Conservation (phyloP, 148 eudicot species). For the Salicornia ramosissima region DNA sequence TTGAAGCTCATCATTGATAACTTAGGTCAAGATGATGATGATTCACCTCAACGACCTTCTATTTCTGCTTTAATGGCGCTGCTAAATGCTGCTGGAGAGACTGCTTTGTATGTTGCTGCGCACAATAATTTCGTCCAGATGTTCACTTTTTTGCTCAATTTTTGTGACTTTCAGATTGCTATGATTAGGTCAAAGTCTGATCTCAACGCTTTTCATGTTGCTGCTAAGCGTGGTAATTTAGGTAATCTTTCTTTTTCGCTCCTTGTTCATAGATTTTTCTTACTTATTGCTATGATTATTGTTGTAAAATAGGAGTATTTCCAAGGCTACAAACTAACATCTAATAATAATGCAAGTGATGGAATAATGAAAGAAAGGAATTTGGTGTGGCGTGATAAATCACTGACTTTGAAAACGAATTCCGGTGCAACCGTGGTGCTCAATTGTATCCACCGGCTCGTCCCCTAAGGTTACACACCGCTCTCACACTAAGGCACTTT, state of each 20-base stretch:
- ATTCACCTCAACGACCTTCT: conserved; percentile 35
- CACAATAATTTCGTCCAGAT: conserved; percentile 40
- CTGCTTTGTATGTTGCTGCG: conserved; percentile 67
- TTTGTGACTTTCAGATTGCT: conserved; percentile 45
- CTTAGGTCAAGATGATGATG: conserved; percentile 32
- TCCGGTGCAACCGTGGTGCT: too few species aligned
- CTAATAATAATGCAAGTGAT: too few species aligned
- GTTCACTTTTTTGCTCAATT: conserved; percentile 45
- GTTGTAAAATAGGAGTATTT: too few species aligned
- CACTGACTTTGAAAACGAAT: too few species aligned
- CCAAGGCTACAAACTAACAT: too few species aligned
- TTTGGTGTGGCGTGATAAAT: too few species aligned
- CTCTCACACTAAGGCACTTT: too few species aligned
- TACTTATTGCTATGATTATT: neutral
- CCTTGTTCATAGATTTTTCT: neutral
- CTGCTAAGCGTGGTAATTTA: conserved; percentile 64
- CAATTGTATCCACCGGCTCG: too few species aligned
- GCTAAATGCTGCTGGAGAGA: conserved; percentile 54
- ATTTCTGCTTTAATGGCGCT: conserved; percentile 46
- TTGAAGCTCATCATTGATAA: conserved; percentile 34
- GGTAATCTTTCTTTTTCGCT: conserved; percentile 33
- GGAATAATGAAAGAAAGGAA: too few species aligned
- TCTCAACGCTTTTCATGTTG: conserved; percentile 56
- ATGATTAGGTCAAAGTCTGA: conserved; percentile 57
- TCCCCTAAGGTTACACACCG: too few species aligned